Percentiles rank a stretch among this genome's conserved stretches.
Evolutionary conservation across 2,329 filamentous ascomycete genomes (phyloP).

Genomic region (Cladosporium sp.): DNA sequence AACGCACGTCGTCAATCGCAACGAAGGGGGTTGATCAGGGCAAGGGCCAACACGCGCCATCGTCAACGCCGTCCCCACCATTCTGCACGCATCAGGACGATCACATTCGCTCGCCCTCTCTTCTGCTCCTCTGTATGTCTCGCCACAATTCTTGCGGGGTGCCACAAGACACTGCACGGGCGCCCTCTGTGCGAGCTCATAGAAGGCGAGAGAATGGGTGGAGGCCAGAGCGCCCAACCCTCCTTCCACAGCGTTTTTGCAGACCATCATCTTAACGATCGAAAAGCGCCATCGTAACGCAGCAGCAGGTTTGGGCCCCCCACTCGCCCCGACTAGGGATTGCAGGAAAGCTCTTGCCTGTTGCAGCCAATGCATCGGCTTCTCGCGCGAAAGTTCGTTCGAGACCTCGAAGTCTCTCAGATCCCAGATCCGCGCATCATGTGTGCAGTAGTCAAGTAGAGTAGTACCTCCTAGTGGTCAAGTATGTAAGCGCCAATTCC

Average conservation of each 20-base stretch:
- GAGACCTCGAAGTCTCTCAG: no score
- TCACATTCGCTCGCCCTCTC: neutral
- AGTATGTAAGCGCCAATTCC: no score
- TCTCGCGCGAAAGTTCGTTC: no score
- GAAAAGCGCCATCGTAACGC: neutral
- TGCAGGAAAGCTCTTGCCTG: conserved; percentile 1
- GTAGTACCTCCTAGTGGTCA: no score
- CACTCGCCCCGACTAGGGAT: neutral
- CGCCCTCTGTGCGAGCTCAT: conserved; percentile 4
- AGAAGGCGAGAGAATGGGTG: neutral
- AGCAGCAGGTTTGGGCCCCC: neutral
- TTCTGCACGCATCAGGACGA: conserved; percentile 2
- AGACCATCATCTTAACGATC: neutral
- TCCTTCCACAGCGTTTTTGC: neutral
- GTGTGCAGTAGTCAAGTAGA: no score
- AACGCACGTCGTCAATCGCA: neutral
- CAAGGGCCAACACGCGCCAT: neutral
- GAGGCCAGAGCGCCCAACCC: neutral
- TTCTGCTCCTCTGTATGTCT: conserved; percentile 5
- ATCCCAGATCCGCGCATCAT: no score
- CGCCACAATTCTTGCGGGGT: neutral
- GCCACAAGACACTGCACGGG: conserved; percentile 6
- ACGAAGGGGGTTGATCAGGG: neutral
- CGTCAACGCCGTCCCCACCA: neutral
- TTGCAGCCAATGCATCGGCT: conserved; percentile 2